Conservation (phyloP, 805 yeast species). For the Yamadazyma nakazawae region DNA sequence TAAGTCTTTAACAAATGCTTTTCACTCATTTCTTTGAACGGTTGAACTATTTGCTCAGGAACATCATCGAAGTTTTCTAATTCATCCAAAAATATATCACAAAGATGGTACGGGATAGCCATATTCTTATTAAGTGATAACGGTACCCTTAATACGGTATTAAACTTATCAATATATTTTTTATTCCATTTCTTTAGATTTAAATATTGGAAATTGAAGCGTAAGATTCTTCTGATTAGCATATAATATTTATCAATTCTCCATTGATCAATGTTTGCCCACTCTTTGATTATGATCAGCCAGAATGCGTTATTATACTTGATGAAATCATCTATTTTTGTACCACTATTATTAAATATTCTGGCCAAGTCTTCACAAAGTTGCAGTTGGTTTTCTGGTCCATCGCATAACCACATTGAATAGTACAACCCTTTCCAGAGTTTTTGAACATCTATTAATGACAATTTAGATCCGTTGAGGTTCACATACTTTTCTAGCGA, state of each 20-base stretch:
- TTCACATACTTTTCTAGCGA: slow-evolving; percentile 12
- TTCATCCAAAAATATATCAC: slow-evolving; percentile 84
- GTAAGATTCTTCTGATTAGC: slow-evolving; percentile 72
- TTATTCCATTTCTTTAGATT: slow-evolving; percentile 52
- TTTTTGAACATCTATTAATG: slow-evolving; percentile 63
- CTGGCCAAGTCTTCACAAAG: slow-evolving; percentile 71
- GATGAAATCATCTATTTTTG: slow-evolving; percentile 18
- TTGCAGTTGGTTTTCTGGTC: slow-evolving; percentile 87
- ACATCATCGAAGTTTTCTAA: slow-evolving; percentile 68
- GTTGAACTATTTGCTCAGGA: slow-evolving; percentile 46
- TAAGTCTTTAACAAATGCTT: slow-evolving; percentile 58
- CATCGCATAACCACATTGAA: slow-evolving; percentile 95
- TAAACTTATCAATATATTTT: slow-evolving; percentile 43
- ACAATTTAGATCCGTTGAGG: slow-evolving; percentile 40
- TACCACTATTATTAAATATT: slow-evolving; percentile 44
- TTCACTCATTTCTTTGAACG: slow-evolving; percentile 52
- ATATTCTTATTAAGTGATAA: slow-evolving; percentile 57
- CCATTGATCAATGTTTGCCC: slow-evolving; percentile 81
- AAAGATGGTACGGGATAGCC: slow-evolving; percentile 79
- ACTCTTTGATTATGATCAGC: slow-evolving; percentile 72
- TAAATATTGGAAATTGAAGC: slow-evolving; percentile 60
- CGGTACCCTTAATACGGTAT: slow-evolving; percentile 43
- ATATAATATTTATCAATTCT: slow-evolving; percentile 85
- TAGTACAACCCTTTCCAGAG: slow-evolving; percentile 95
- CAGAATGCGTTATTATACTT: slow-evolving; percentile 74